Evolutionary conservation across 352 stramenopile genomes (phyloP), one percentile per base, ranked within the genome.

Genomic region (Phytophthora melonis): DNA sequence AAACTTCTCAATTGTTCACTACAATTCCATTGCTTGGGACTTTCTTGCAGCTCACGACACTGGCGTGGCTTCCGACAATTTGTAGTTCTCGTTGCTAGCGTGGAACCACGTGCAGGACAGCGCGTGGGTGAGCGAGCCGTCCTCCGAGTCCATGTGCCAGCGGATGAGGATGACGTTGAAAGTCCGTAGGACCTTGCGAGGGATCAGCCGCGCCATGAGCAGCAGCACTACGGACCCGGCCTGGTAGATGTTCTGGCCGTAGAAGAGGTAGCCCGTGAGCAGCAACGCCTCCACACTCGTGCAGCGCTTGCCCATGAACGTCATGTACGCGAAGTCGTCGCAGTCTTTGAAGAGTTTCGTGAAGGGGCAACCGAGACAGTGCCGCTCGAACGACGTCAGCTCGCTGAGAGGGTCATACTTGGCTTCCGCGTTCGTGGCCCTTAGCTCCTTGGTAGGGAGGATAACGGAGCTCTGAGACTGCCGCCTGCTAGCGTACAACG

Each of bases 291-390:
- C 49, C 10, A 55, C 19, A 3, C 19, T 55, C 11, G 49, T 55
- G 49, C 49, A 55, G n/a, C 49, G 49, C 19, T 55, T 55, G n/a
- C 49, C 49, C 49, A 32, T 30, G 49, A 55, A 55, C 19, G 49
- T 55, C 49, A 55, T 55, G 49, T 77, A 72, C 1, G 69, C 57
- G 19, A 77, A 62, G 52, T 77, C 63, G 18, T 58, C 63, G 34
- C 69, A 77, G 58, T 77, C 69, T 8, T 52, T 68, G 32, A 72
- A 77, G 27, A 77, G 64, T 61, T 47, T 66, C 5, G 63, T 49
- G 32, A 76, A 66, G 1, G 58, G 50, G n/a, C 18, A 60, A 16
- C 69, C 69, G 25, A 77, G 57, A 36, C 69, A 77, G 23, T 68
- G 63, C 9, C 53, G 18, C 54, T 77, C 63, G 27, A 77, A 77